A percentile compares a stretch with the other conserved stretches of the same genome.
Conservation (phyloP, 495 filamentous ascomycete species). For the Neurospora tetrasperma region DNA sequence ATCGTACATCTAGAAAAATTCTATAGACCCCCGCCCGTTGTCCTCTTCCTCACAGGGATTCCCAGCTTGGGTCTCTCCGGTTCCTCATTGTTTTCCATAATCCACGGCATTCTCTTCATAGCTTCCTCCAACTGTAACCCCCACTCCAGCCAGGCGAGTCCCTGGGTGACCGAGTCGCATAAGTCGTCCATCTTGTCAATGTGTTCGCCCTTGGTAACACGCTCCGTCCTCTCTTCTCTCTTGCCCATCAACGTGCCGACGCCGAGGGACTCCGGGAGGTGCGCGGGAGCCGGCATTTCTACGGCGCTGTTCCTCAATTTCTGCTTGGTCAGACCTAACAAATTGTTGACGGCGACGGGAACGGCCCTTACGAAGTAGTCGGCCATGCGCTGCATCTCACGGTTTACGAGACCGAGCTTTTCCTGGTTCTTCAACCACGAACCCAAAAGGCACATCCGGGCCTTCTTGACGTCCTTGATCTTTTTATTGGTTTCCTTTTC, state of each 20-base stretch:
- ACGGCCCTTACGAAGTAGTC: neutral
- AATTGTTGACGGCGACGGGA: neutral
- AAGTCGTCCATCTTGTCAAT: conserved; percentile 60
- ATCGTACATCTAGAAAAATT: neutral
- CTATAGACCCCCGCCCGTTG: neutral
- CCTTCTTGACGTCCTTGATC: conserved; percentile 13
- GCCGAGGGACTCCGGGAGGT: neutral
- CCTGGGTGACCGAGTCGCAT: conserved; percentile 82
- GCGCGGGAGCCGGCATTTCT: neutral
- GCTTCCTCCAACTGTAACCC: conserved; percentile 52
- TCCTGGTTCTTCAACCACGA: neutral
- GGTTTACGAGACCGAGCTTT: neutral
- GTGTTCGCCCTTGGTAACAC: neutral
- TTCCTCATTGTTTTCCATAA: conserved; percentile 5
- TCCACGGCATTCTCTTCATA: conserved; percentile 19
- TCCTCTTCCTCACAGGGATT: neutral
- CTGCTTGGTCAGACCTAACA: neutral
- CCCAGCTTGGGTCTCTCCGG: neutral
- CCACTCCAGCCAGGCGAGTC: conserved; percentile 78
- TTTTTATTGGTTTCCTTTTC: conserved; percentile 4
- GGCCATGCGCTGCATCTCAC: neutral
- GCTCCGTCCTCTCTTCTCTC: neutral
- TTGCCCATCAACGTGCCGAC: neutral
- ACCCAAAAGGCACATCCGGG: conserved; percentile 21
- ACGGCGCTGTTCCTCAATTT: neutral